A percentile compares a stretch with the other conserved stretches of the same genome.
phyloP scores from a whole-genome alignment of 2,329 filamentous ascomycete genomes.

The Trichophyton simii region DNA sequence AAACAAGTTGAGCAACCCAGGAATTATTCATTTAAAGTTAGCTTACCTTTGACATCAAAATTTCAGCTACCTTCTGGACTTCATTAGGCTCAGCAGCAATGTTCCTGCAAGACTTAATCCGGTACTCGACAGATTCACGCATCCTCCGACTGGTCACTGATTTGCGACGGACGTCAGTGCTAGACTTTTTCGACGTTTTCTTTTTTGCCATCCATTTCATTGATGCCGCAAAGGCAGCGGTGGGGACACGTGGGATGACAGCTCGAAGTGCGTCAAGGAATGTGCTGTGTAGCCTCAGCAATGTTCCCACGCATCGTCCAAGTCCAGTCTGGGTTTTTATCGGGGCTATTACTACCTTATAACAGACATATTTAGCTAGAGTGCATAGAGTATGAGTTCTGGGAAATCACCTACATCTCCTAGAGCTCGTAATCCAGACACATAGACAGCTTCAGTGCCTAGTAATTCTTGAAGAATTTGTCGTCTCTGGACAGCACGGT shows the following conservation, averaged over 20 bases:
- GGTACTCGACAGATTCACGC: slow-evolving; percentile 19
- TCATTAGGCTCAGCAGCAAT: slow-evolving; percentile 41
- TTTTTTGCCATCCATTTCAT: slow-evolving; percentile 16
- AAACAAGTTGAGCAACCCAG: slow-evolving; percentile 32
- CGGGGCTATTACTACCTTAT: slow-evolving; percentile 60
- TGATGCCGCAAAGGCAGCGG: slow-evolving; percentile 10
- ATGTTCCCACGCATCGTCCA: slow-evolving; percentile 64
- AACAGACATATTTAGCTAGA: not conserved
- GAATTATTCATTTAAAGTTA: not conserved
- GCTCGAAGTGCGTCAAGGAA: slow-evolving; percentile 63
- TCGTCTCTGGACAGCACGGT: slow-evolving; percentile 61
- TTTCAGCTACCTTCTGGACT: slow-evolving; percentile 40
- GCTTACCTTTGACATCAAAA: slow-evolving; percentile 32
- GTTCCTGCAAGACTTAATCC: slow-evolving; percentile 27
- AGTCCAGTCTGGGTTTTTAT: slow-evolving; percentile 61
- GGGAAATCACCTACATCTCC: slow-evolving; percentile 52
- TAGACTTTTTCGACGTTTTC: slow-evolving; percentile 37
- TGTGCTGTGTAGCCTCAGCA: slow-evolving; percentile 71
- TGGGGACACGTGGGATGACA: slow-evolving; percentile 41
- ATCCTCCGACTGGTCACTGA: slow-evolving; percentile 16
- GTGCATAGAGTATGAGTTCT: not conserved
- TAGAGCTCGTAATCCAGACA: slow-evolving; percentile 74
- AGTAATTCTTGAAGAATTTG: slow-evolving; percentile 77
- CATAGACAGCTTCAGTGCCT: slow-evolving; percentile 74
- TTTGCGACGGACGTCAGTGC: slow-evolving; percentile 27